These are phyloP conservation scores for Hanseniaspora uvarum DNA, from an alignment of 1,139 yeast species.

Conservation along the genomic window DNA sequence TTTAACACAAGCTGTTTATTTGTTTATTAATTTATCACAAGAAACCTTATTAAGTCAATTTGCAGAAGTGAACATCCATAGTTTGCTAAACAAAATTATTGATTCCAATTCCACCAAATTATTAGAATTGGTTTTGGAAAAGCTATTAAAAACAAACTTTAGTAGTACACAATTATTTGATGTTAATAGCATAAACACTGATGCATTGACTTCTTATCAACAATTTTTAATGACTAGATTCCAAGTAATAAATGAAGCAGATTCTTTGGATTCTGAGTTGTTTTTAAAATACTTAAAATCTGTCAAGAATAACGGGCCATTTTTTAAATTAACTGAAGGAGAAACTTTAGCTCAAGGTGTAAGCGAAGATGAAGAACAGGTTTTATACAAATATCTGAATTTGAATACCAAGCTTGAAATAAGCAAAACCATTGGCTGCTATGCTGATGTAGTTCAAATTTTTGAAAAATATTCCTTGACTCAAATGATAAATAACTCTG, in stretches of 20 bases:
- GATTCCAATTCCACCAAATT: conserved; percentile 7
- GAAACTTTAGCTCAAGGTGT: background rate
- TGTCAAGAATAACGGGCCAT: background rate
- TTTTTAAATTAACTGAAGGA: background rate
- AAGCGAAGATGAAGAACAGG: background rate
- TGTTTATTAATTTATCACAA: conserved; percentile 3
- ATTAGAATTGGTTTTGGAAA: conserved; percentile 4
- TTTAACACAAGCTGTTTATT: conserved; percentile 5
- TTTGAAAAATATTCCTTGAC: background rate
- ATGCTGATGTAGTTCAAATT: background rate
- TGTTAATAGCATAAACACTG: background rate
- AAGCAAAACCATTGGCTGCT: background rate
- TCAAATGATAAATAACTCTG: background rate
- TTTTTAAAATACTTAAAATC: background rate
- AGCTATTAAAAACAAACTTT: background rate
- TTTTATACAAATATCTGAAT: background rate
- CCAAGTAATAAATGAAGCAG: background rate
- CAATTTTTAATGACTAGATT: background rate
- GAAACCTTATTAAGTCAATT: background rate
- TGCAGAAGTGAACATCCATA: background rate
- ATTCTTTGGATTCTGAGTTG: background rate
- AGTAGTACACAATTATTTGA: background rate
- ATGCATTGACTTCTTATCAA: background rate
- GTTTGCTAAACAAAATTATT: background rate
- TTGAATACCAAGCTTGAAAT: background rate